Evolutionary conservation across 192 early-diverging fungal species (phyloP).

Genomic region (Coemansia sp.): DNA sequence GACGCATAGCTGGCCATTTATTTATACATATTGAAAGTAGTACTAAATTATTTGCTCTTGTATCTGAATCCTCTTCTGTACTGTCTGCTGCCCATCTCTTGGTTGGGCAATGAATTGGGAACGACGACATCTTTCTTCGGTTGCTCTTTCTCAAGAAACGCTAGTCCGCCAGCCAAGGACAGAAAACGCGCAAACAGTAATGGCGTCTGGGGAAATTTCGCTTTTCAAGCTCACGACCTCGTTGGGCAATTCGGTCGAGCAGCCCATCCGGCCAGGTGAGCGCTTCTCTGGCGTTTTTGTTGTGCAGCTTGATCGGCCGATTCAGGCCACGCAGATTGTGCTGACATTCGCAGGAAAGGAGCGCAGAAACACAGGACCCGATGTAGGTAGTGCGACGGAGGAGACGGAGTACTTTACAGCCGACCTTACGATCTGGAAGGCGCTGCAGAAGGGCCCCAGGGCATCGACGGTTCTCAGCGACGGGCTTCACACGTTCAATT

Average conservation of each 20-base stretch:
- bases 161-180: constrained; percentile 27
- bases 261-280: constrained; percentile 46
- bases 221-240: constrained; percentile 49
- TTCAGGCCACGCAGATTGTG: constrained; percentile 43
- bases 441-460: constrained; percentile 36
- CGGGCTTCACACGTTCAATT: constrained; percentile 53
- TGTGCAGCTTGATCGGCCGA: constrained; percentile 40
- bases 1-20: neutral
- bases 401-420: constrained; percentile 23
- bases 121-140: constrained; percentile 3
- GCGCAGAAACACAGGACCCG: constrained; percentile 22
- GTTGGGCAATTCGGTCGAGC: constrained; percentile 43
- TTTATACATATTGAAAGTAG: neutral
- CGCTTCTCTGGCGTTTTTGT: constrained; percentile 48
- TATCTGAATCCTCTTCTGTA: neutral
- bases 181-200: constrained; percentile 11
- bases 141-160: constrained; percentile 6
- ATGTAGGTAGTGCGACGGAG: constrained; percentile 11
- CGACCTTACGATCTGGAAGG: constrained; percentile 39
- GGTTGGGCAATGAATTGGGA: constrained; percentile 7
- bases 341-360: constrained; percentile 35
- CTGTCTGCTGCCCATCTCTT: neutral
- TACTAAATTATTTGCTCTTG: neutral
- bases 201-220: constrained; percentile 28
- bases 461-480: constrained; percentile 52